Base-by-base conservation (phyloP, 768 basidiomycete genomes). In the Dioszegia hungarica region DNA sequence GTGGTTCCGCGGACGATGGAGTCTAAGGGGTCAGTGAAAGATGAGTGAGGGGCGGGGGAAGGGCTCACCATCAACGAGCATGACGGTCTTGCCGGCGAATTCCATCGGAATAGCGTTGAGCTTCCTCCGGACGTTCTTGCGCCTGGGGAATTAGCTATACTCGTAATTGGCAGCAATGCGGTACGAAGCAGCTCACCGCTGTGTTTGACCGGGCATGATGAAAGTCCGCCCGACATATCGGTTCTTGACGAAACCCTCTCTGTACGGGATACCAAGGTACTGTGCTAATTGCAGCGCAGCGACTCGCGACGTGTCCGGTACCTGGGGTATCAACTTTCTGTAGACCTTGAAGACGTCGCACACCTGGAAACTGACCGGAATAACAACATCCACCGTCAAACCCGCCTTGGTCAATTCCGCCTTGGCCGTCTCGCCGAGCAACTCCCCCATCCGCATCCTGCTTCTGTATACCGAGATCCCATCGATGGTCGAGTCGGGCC, bases 381-480 rank as follows among this genome's bases (percentile, higher is more conserved):
- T 98, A 62, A 99, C 93, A 17, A 99, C 95, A 75, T 99, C 95
- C 49, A 94, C 85, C 37, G 59, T 61, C 24, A 76, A 50, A n/a
- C 66, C 64, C 8, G 67, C 70, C 19, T 81, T 79, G 43, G 79
- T 74, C 44, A 99, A 79, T 38, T 92, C 84, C 22, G 82, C 81
- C 72, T 82, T 78, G 24, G 95, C 92, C 76, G 93, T 88, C 39
- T 84, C 87, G 0, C 93, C 94, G 45, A 99, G 83, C 5, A 86
- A 84, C 72, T 98, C 93, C 54, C 95, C 95, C 95, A 99, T 99
- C 0, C 95, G 91, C 95, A 98, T 98, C 36, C 95, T 86, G 72
- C 90, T 89, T 44, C 95, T 84, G 77, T 98, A 98, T 41, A 98
- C 95, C 70, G 89, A 92, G 76, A 99, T 86, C 39, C 94, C 93